Conservation (phyloP, 345 rosid species). For the Pugionium dolabratum region DNA sequence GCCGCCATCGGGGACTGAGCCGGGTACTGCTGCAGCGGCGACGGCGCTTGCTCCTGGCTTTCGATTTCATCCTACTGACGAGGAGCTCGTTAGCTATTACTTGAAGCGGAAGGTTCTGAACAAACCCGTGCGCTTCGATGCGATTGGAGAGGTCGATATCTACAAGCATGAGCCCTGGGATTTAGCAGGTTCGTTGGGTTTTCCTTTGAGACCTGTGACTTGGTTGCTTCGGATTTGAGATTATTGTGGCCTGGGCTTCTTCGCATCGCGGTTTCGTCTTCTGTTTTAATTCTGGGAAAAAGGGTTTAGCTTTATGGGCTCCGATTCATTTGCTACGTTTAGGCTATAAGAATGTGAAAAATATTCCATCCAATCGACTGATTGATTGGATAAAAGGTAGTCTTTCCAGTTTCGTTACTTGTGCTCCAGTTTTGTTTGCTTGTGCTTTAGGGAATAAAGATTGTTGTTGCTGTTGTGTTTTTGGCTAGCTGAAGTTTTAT, state of each 20-base stretch:
- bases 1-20: conserved; percentile 30
- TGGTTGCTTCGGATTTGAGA: conserved; percentile 8
- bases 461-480: neutral
- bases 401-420: neutral
- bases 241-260: neutral
- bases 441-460: conserved; percentile 19
- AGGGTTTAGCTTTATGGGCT: conserved; percentile 8
- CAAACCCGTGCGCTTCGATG: conserved; percentile 64
- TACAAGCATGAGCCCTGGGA: conserved; percentile 88
- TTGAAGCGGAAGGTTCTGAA: conserved; percentile 69
- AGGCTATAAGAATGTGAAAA: conserved; percentile 9
- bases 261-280: neutral
- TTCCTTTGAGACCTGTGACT: neutral
- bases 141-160: conserved; percentile 43
- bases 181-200: conserved; percentile 56
- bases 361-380: neutral
- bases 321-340: conserved; percentile 9
- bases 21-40: conserved; percentile 35
- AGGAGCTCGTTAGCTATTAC: conserved; percentile 53
- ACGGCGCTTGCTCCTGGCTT: conserved; percentile 84
- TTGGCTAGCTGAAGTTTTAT: neutral
- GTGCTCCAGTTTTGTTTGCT: conserved; percentile 16
- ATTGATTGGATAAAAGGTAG: neutral
- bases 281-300: conserved; percentile 8
- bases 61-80: conserved; percentile 18